phyloP scores from a whole-genome alignment of 1,139 yeast genomes.

The Blastobotrys persicus region DNA sequence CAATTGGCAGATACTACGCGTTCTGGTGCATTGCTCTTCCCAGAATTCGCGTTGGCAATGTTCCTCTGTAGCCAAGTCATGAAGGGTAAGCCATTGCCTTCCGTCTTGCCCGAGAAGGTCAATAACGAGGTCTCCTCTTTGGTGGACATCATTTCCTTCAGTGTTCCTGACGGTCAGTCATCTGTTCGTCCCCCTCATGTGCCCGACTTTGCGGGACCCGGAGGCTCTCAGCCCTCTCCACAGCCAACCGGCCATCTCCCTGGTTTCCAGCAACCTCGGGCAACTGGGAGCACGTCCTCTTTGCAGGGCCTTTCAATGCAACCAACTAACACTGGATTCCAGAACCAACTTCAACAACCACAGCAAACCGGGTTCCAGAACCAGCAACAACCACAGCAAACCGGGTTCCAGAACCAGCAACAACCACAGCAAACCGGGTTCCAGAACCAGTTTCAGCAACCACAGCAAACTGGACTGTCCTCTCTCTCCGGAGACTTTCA shows the following conservation, averaged over 20 bases:
- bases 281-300: slow-evolving; percentile 25
- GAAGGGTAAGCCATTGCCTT: slow-evolving; percentile 76
- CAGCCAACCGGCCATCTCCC: slow-evolving; percentile 33
- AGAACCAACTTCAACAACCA: slow-evolving; percentile 16
- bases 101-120: slow-evolving; percentile 65
- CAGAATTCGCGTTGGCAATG: slow-evolving; percentile 92
- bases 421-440: slow-evolving; percentile 25
- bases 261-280: slow-evolving; percentile 32
- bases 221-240: slow-evolving; percentile 26
- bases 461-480: slow-evolving; percentile 46
- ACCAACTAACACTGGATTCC: slow-evolving; percentile 1
- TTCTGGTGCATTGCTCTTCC: slow-evolving; percentile 82
- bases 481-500: slow-evolving; percentile 25
- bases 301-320: slow-evolving; percentile 20
- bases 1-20: slow-evolving; percentile 81
- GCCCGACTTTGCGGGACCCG: slow-evolving; percentile 37
- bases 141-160: slow-evolving; percentile 84
- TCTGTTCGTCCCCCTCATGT: slow-evolving; percentile 30
- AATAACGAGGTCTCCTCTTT: slow-evolving; percentile 80
- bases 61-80: slow-evolving; percentile 78
- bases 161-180: slow-evolving; percentile 50
- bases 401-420: slow-evolving; percentile 39
- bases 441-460: slow-evolving; percentile 25
- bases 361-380: slow-evolving; percentile 31
- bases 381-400: slow-evolving; percentile 36